Conservation (phyloP, 2,329 filamentous ascomycete species). For the Cercospora brassicicola region DNA sequence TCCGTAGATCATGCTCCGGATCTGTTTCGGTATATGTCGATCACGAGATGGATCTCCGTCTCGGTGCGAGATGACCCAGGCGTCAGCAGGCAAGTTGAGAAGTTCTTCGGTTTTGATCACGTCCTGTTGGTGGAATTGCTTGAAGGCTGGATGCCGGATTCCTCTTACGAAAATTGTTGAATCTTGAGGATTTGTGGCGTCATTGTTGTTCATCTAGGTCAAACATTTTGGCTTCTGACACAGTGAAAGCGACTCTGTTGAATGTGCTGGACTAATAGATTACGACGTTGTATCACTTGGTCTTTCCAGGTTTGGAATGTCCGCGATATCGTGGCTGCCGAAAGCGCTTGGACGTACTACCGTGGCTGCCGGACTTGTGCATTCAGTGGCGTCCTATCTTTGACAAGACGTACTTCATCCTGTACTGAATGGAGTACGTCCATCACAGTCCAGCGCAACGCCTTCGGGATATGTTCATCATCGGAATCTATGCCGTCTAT, state of each 20-base stretch:
- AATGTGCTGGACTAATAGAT: neutral
- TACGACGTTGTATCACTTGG: neutral
- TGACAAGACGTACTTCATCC: neutral
- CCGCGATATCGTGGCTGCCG: neutral
- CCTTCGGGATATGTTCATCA: neutral
- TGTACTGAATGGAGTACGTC: neutral
- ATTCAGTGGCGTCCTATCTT: neutral
- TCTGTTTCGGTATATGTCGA: neutral
- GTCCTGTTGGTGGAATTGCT: slow-evolving; percentile 16
- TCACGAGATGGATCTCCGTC: slow-evolving; percentile 1
- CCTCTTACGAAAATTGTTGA: slow-evolving; percentile 1
- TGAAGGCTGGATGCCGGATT: slow-evolving; percentile 4
- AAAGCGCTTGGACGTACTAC: neutral
- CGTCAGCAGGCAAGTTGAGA: neutral
- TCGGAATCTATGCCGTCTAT: neutral
- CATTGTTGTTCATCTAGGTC: neutral
- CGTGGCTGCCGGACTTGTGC: neutral
- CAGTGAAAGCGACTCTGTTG: neutral
- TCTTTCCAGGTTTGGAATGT: neutral
- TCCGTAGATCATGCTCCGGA: neutral
- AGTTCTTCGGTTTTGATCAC: neutral
- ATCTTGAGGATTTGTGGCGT: neutral
- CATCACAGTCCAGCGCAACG: neutral
- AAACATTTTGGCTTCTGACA: neutral
- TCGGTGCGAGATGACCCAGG: slow-evolving; percentile 16